These are phyloP conservation scores for Fraxinus latifolia DNA, from an alignment of 305 asterid genomes.

Conservation along the genomic window DNA sequence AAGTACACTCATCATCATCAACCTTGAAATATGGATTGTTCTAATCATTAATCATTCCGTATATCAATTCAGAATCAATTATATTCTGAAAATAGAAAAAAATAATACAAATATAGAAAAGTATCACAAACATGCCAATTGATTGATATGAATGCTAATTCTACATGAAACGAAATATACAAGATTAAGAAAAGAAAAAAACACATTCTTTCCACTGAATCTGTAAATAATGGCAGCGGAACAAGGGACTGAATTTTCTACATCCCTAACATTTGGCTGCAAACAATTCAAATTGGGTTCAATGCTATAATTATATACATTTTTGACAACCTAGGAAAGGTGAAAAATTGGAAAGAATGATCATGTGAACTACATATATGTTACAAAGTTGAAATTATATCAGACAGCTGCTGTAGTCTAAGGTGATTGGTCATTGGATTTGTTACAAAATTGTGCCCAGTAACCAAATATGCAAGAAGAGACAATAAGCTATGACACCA, in stretches of 20 bases:
- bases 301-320: slow-evolving; percentile 37
- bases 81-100: too few relatives aligned
- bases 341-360: slow-evolving; percentile 13
- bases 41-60: too few relatives aligned
- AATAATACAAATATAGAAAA: too few relatives aligned
- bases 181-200: neutral
- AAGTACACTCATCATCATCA: too few relatives aligned
- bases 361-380: slow-evolving; percentile 25
- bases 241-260: slow-evolving; percentile 33
- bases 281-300: slow-evolving; percentile 47
- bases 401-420: slow-evolving; percentile 5
- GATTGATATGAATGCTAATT: too few relatives aligned
- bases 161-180: too few relatives aligned
- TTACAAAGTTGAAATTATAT: slow-evolving; percentile 27
- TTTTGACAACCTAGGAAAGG: slow-evolving; percentile 22
- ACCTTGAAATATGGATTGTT: too few relatives aligned
- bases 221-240: neutral
- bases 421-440: slow-evolving; percentile 21
- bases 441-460: slow-evolving; percentile 70
- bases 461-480: slow-evolving; percentile 76
- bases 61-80: too few relatives aligned
- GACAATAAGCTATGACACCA: slow-evolving; percentile 72
- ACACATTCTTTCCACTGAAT: neutral
- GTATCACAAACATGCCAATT: too few relatives aligned
- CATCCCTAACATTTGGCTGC: slow-evolving; percentile 55